These are phyloP conservation scores for Boletus subparvulus DNA, from an alignment of 768 basidiomycete genomes.

Conservation along the genomic window DNA sequence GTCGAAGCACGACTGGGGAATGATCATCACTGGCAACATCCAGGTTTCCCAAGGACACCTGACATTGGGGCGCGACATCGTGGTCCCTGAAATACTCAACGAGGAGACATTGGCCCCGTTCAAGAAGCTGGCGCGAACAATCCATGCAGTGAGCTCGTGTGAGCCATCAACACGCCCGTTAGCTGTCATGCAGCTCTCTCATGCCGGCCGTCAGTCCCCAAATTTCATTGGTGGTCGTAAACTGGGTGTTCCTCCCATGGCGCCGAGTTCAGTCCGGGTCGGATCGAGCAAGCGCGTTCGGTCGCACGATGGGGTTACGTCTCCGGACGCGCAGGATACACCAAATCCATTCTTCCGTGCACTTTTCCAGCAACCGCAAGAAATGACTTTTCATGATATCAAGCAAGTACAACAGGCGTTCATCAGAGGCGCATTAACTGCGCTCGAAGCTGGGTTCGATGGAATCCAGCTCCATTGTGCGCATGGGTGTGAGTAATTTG, in stretches of 20 bases:
- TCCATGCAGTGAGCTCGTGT: slow-evolving; percentile 39
- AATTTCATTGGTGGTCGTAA: slow-evolving; percentile 69
- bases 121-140: slow-evolving; percentile 45
- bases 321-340: slow-evolving; percentile 6
- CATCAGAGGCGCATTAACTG: slow-evolving; percentile 63
- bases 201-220: slow-evolving; percentile 79
- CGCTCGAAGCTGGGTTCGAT: slow-evolving; percentile 72
- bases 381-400: slow-evolving; percentile 62
- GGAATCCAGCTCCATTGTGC: slow-evolving; percentile 84
- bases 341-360: slow-evolving; percentile 35
- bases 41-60: slow-evolving; percentile 66
- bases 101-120: slow-evolving; percentile 51
- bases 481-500: slow-evolving; percentile 70
- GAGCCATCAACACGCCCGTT: slow-evolving; percentile 30
- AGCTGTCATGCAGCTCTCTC: slow-evolving; percentile 81
- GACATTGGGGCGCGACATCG: slow-evolving; percentile 68
- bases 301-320: slow-evolving; percentile 4
- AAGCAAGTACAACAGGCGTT: slow-evolving; percentile 60
- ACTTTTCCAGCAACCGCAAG: slow-evolving; percentile 61
- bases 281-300: slow-evolving; percentile 29
- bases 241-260: slow-evolving; percentile 59
- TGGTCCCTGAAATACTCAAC: slow-evolving; percentile 49
- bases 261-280: slow-evolving; percentile 64
- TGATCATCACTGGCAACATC: slow-evolving; percentile 85
- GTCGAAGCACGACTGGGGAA: slow-evolving; percentile 79